Evolutionary conservation across 306 rosid species (phyloP).

Genomic region (Cicer chorassanicum): DNA sequence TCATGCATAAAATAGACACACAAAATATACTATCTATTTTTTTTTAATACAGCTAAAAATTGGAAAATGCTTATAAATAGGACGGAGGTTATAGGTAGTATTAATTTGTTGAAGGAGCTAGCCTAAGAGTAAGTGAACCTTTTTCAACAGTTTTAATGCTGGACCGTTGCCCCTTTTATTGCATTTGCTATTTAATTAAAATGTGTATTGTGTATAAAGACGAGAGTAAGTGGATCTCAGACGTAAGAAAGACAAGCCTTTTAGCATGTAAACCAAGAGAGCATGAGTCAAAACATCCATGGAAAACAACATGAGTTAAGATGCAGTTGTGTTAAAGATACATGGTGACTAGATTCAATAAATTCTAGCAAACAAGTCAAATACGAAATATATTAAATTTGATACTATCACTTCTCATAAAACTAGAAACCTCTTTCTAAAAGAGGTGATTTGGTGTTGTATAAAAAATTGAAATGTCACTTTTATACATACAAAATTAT

Average conservation of each 20-base stretch:
- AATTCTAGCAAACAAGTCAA: constrained; percentile 39
- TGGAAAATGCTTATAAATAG: too few relatives aligned
- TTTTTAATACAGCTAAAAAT: too few relatives aligned
- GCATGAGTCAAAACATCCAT: constrained; percentile 41
- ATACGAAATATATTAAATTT: constrained; percentile 15
- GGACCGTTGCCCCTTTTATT: constrained; percentile 9
- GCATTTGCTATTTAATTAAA: constrained; percentile 31
- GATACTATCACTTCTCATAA: neutral
- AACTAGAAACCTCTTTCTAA: neutral
- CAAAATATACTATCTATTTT: too few relatives aligned
- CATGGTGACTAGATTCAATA: constrained; percentile 46
- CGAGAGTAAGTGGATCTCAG: constrained; percentile 43
- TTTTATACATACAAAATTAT: too few relatives aligned
- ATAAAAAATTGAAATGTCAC: too few relatives aligned
- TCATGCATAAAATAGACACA: too few relatives aligned
- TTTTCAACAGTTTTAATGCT: constrained; percentile 15
- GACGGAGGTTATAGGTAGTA: neutral
- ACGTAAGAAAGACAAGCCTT: constrained; percentile 37
- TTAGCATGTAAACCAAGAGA: constrained; percentile 1
- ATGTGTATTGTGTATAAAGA: constrained; percentile 34
- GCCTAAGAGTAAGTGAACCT: constrained; percentile 22
- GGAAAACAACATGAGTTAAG: constrained; percentile 39
- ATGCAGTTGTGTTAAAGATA: constrained; percentile 18
- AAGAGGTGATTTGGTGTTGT: too few relatives aligned
- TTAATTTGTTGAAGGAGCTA: constrained; percentile 9